Conservation (phyloP, 2,329 filamentous ascomycete species). For the Didymellaceae sp. region DNA sequence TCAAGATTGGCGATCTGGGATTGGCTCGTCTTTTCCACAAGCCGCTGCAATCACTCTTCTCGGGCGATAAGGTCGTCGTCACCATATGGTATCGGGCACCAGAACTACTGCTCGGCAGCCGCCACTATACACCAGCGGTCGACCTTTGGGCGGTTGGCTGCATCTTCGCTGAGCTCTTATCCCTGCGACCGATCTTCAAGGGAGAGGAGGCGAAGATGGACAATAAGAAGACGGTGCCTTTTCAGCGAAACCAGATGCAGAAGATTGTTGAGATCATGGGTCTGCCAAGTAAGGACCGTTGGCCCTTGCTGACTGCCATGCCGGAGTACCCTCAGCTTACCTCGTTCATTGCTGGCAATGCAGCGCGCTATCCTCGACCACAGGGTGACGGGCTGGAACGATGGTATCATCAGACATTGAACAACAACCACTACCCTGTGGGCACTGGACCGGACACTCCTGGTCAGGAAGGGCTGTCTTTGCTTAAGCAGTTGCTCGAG, state of each 20-base stretch:
- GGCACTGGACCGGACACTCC: conserved; percentile 47
- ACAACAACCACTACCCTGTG: conserved; percentile 55
- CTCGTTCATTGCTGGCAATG: conserved; percentile 54
- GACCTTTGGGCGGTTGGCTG: conserved; percentile 98
- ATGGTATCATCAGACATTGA: conserved; percentile 60
- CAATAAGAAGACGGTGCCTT: conserved; percentile 94
- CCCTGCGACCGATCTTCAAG: conserved; percentile 93
- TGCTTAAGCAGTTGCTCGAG: conserved; percentile 83
- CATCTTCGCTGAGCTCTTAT: conserved; percentile 94
- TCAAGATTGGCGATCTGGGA: conserved; percentile 94
- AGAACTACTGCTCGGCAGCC: conserved; percentile 86
- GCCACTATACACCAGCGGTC: conserved; percentile 97
- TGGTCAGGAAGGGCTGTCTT: conserved; percentile 74
- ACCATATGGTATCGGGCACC: conserved; percentile 99
- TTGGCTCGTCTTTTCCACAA: conserved; percentile 93
- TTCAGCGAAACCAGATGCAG: conserved; percentile 98
- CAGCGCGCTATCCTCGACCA: conserved; percentile 57
- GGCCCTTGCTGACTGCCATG: conserved; percentile 85
- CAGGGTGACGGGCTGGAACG: conserved; percentile 68
- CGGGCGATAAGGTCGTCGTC: conserved; percentile 96
- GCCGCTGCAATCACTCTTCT: conserved; percentile 87
- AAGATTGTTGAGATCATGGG: conserved; percentile 98
- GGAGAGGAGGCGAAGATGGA: conserved; percentile 99
- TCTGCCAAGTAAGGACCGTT: conserved; percentile 83
- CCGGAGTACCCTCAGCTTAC: conserved; percentile 81